phyloP scores from a whole-genome alignment of 352 stramenopile genomes.

The Phytophthora pini region DNA sequence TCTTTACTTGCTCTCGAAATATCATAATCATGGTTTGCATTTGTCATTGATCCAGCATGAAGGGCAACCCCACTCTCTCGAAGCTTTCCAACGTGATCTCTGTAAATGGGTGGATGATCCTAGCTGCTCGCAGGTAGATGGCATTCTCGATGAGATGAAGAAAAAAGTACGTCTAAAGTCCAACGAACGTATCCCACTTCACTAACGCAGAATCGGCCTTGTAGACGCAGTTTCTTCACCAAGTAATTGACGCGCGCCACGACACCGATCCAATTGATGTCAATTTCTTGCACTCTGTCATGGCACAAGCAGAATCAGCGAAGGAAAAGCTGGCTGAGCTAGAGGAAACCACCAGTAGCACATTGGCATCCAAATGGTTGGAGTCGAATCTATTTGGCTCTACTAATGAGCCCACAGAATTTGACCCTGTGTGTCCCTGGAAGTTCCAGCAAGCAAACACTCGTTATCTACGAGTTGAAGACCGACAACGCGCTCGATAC shows the following conservation, averaged over 20 bases:
- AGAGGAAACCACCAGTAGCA: neutral
- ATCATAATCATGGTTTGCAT: neutral
- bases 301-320: constrained; percentile 3
- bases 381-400: constrained; percentile 5
- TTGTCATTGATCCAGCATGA: neutral
- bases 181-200: no score
- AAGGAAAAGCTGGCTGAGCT: neutral
- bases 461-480: constrained; percentile 6
- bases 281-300: neutral
- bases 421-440: neutral
- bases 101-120: constrained; percentile 3
- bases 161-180: constrained; percentile 9
- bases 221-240: constrained; percentile 20
- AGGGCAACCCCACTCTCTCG: neutral
- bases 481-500: constrained; percentile 1
- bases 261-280: neutral
- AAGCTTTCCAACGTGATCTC: constrained; percentile 10
- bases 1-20: neutral
- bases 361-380: constrained; percentile 4
- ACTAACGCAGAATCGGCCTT: neutral
- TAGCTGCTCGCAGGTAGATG: constrained; percentile 6
- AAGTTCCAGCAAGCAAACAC: constrained; percentile 5
- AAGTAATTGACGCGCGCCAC: constrained; percentile 1
- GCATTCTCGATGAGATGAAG: constrained; percentile 13
- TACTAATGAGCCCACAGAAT: neutral